Base-by-base conservation (phyloP, 768 basidiomycete species). In the Mycena galericulata region DNA sequence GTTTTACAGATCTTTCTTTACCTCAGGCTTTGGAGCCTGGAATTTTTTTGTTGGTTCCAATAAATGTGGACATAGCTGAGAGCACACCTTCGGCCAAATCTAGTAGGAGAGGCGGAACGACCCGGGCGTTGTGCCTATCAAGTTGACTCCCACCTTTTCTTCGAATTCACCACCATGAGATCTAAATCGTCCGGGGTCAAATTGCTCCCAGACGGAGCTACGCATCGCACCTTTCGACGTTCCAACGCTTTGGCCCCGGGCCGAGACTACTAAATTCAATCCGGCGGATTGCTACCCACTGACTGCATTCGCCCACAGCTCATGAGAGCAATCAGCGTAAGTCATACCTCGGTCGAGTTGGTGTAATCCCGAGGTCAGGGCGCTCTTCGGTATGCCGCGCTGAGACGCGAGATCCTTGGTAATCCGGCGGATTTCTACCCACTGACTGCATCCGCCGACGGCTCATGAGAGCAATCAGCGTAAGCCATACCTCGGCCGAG, bases 311-410 rank as follows among this genome's bases (percentile, higher is more conserved):
- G n/a, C n/a, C n/a, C n/a, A n/a, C n/a, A n/a, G n/a, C n/a, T n/a
- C n/a, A n/a, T n/a, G n/a, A n/a, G n/a, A n/a, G n/a, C n/a, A n/a
- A n/a, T n/a, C n/a, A n/a, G n/a, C n/a, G n/a, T n/a, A n/a, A n/a
- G n/a, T 49, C 47, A 49, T 49, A 49, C 47, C 47, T 49, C 47
- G 51, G 54, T 36, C 32, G 38, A 55, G 22, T 36, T 55, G 32
- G 54, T 26, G 54, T 55, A 55, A 55, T 34, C 54, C 54, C 54
- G 54, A 55, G 54, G 34, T 55, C 49, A 20, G 29, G 54, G 54
- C 54, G 11, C 54, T 36, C n/a, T 40, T 22, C 32, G 36, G 32
- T 55, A 12, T 55, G n/a, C 54, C 54, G 7, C 32, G 40, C 54
- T 38, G 32, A 55, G 32, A 55, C 54, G 22, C 47, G 27, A 24